phyloP scores from a whole-genome alignment of 768 basidiomycete species.

The Coprinellus aureogranulatus region DNA sequence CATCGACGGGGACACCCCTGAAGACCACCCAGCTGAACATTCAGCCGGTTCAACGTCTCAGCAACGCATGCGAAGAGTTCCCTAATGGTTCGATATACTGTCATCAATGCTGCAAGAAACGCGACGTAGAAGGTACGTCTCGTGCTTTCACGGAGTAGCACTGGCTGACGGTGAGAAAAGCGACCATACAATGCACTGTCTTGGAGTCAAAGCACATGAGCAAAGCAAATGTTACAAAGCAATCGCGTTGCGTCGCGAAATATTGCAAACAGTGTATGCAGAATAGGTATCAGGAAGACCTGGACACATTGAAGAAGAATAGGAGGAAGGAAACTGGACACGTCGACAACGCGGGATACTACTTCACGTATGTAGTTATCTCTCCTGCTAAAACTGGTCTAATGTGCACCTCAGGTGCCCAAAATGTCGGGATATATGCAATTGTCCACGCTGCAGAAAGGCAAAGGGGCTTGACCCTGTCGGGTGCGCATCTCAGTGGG shows the following conservation, averaged over 20 bases:
- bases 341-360: conserved; percentile 33
- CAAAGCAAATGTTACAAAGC: conserved; percentile 21
- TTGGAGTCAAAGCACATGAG: conserved; percentile 16
- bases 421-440: conserved; percentile 63
- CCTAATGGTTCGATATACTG: conserved; percentile 54
- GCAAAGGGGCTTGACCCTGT: conserved; percentile 56
- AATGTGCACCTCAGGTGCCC: conserved; percentile 53
- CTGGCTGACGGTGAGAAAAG: conserved; percentile 15
- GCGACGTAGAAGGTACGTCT: conserved; percentile 46
- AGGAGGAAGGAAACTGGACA: conserved; percentile 16
- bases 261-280: conserved; percentile 67
- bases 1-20: conserved; percentile 17
- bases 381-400: neutral
- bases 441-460: conserved; percentile 65
- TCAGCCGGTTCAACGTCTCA: conserved; percentile 12
- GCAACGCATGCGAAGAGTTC: conserved; percentile 28
- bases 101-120: conserved; percentile 70
- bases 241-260: conserved; percentile 51
- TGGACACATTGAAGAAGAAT: conserved; percentile 37
- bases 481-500: conserved; percentile 41
- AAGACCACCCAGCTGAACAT: conserved; percentile 17
- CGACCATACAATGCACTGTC: conserved; percentile 36
- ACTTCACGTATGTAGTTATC: conserved; percentile 46
- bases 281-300: conserved; percentile 61
- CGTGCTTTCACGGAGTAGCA: neutral